Conservation (phyloP, 257 asterid genomes). For the Sherardia arvensis region DNA sequence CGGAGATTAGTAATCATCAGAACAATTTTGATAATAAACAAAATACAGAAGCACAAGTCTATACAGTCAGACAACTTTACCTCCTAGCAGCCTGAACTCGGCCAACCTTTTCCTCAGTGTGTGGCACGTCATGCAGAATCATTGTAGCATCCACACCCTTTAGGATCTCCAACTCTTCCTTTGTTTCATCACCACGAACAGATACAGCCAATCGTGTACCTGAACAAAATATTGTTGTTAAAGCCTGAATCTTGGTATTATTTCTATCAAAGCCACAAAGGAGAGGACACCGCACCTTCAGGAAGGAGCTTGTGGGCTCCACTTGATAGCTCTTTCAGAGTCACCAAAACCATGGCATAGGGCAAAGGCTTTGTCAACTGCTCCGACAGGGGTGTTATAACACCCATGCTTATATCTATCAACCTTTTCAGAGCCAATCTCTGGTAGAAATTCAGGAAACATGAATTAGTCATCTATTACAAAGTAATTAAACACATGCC, state of each 20-base stretch:
- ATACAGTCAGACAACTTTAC: conserved; percentile 27
- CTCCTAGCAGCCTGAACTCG: conserved; percentile 95
- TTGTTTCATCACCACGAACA: conserved; percentile 72
- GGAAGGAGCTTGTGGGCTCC: conserved; percentile 91
- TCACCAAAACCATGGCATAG: conserved; percentile 68
- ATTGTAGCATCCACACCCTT: conserved; percentile 60
- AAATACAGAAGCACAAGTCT: not conserved
- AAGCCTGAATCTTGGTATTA: conserved; percentile 9
- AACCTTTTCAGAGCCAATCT: conserved; percentile 80
- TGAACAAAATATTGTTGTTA: conserved; percentile 20
- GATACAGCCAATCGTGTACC: conserved; percentile 80
- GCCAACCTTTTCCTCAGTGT: conserved; percentile 66
- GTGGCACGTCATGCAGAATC: conserved; percentile 80
- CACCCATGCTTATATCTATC: conserved; percentile 94
- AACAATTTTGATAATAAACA: not conserved
- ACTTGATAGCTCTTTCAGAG: conserved; percentile 64
- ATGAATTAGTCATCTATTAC: conserved; percentile 18
- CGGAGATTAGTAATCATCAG: not conserved
- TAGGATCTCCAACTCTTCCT: conserved; percentile 63
- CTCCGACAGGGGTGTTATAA: conserved; percentile 85
- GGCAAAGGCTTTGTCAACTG: conserved; percentile 87
- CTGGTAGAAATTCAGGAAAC: conserved; percentile 35
- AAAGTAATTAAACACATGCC: not conserved
- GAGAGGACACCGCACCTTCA: conserved; percentile 41
- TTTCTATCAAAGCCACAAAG: not conserved